Base-by-base conservation (phyloP, 2,329 filamentous ascomycete genomes). In the Thelonectria olida region DNA sequence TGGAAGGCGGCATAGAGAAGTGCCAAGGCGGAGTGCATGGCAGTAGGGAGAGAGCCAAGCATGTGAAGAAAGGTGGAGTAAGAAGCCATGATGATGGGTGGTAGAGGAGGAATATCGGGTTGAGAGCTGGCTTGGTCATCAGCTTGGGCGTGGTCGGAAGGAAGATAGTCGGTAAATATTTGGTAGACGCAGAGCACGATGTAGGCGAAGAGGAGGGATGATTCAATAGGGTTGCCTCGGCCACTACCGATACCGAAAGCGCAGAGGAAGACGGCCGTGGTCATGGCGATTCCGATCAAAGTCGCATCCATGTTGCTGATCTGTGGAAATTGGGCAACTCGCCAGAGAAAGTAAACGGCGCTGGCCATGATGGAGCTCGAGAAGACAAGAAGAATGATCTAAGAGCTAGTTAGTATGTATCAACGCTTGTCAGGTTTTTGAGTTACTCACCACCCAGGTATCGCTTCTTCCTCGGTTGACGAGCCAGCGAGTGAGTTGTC, bases 171-270 rank as follows among this genome's bases (percentile, higher is more conserved):
- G 72, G 96, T 99, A 78, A 98, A 98, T 77, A 98, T 98, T 78
- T 99, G 96, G 80, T 98, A 99, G 74, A 98, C 92, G 81, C 95
- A 98, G 64, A 99, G 89, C n/a, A 97, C 96, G 63, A 97, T 88
- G 78, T 99, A 99, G 72, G 96, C 95, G 65, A 99, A 98, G 60
- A 99, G 85, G 10, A 99, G 83, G 20, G 95, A 97, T 68, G 93
- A 97, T 79, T 99, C 95, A 55, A 98, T 92, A 2, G 95, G 93
- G 72, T 97, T 99, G 63, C 96, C 96, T 71, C 94, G 90, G 2
- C 95, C 95, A 72, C 92, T 97, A 63, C 92, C 92, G 69, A 98
- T 97, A 23, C 96, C 96, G 84, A 95, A 97, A 13, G 91, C 92
- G 75, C 93, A 96, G 13, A 99, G 84, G 73, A 98, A 97, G 65